Conservation (phyloP, 2,329 filamentous ascomycete genomes). For the Talaromyces islandicus region DNA sequence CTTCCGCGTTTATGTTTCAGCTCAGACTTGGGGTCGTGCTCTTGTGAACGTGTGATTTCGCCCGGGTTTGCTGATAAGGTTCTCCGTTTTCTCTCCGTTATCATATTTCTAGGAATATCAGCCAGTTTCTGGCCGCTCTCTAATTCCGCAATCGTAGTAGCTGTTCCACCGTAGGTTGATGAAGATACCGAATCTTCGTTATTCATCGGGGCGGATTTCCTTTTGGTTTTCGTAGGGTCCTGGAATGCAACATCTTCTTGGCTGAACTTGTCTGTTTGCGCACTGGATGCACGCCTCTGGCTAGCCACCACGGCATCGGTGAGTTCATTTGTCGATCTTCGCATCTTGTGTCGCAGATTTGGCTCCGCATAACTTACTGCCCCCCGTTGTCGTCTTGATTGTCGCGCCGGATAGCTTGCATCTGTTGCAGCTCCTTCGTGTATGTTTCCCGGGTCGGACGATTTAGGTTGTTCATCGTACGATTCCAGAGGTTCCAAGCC, state of each 20-base stretch:
- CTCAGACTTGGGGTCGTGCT: neutral
- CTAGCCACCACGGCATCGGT: slow-evolving; percentile 60
- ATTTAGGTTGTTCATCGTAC: neutral
- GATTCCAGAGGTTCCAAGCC: neutral
- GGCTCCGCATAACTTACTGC: slow-evolving; percentile 77
- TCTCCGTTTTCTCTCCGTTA: slow-evolving; percentile 27
- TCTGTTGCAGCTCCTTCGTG: slow-evolving; percentile 4
- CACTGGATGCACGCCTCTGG: slow-evolving; percentile 5
- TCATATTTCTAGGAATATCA: slow-evolving; percentile 17
- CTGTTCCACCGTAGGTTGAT: slow-evolving; percentile 1
- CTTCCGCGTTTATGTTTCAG: neutral
- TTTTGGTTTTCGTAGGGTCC: neutral
- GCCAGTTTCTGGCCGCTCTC: neutral
- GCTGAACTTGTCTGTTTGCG: neutral
- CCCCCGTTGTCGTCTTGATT: slow-evolving; percentile 60
- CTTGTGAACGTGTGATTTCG: slow-evolving; percentile 2
- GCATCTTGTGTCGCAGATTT: slow-evolving; percentile 76
- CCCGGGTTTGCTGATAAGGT: slow-evolving; percentile 16
- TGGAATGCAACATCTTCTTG: neutral
- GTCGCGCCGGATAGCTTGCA: slow-evolving; percentile 40
- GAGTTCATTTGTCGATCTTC: slow-evolving; percentile 69
- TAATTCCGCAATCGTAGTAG: slow-evolving; percentile 10
- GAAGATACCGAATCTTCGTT: neutral
- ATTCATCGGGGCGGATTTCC: neutral
- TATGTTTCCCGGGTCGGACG: slow-evolving; percentile 20